These are phyloP conservation scores for Chlorella sorokiniana DNA, from an alignment of 139 green algal species.

Conservation along the genomic window DNA sequence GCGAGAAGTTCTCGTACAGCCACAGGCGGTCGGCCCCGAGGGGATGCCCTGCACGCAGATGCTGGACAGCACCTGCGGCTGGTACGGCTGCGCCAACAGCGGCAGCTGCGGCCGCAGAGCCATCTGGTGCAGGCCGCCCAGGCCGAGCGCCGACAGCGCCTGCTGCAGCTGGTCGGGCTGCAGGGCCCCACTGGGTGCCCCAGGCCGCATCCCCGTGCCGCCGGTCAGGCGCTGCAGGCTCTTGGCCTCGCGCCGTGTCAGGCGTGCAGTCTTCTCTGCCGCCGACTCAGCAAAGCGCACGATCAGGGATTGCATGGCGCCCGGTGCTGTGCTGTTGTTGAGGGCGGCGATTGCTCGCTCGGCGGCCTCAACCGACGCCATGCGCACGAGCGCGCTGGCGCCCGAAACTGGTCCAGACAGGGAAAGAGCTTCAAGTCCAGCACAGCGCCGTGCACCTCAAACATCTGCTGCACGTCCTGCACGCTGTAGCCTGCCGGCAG, in stretches of 20 bases:
- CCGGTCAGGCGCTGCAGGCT: constrained; percentile 21
- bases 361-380: constrained; percentile 31
- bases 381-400: constrained; percentile 37
- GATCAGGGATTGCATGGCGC: constrained; percentile 36
- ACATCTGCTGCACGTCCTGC: constrained; percentile 39
- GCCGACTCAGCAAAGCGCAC: constrained; percentile 49
- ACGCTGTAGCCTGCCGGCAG: constrained; percentile 39
- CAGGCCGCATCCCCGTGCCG: background rate
- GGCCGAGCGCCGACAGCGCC: constrained; percentile 34
- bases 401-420: constrained; percentile 44
- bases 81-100: constrained; percentile 26
- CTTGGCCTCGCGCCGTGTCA: constrained; percentile 27
- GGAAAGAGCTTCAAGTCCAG: constrained; percentile 56
- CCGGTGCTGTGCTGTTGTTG: constrained; percentile 37
- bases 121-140: background rate
- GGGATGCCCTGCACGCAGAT: constrained; percentile 37
- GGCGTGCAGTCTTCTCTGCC: constrained; percentile 42
- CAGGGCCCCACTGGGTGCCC: background rate
- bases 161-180: constrained; percentile 28
- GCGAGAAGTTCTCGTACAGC: constrained; percentile 48
- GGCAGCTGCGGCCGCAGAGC: background rate
- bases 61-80: constrained; percentile 33
- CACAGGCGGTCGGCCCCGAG: constrained; percentile 40
- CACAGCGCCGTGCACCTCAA: constrained; percentile 39
- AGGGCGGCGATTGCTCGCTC: constrained; percentile 34